Percentiles rank a stretch among this genome's conserved stretches.
Evolutionary conservation across 495 filamentous ascomycete species (phyloP).

Genomic region (Penicillium diatomitis): DNA sequence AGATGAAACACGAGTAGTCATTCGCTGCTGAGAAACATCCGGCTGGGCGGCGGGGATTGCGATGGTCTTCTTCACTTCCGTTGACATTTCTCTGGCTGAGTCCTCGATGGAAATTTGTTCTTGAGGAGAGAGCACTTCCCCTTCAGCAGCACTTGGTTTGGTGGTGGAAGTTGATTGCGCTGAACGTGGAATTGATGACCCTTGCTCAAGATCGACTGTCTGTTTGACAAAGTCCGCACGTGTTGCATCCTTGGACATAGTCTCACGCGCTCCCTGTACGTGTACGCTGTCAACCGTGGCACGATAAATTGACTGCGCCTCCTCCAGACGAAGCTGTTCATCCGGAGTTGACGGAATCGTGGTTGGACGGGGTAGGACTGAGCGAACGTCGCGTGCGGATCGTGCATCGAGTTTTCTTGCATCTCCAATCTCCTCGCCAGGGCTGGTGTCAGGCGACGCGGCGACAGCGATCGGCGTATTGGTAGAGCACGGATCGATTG

Average conservation of each 20-base stretch:
- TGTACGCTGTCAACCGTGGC: conserved; percentile 13
- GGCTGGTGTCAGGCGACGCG: conserved; percentile 34
- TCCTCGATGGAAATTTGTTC: conserved; percentile 4
- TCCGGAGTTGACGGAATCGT: conserved; percentile 37
- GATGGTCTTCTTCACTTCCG: conserved; percentile 9
- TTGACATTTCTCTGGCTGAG: conserved; percentile 3
- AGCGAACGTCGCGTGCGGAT: conserved; percentile 17
- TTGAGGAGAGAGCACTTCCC: conserved; percentile 11
- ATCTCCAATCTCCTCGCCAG: conserved; percentile 28
- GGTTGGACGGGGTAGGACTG: conserved; percentile 11
- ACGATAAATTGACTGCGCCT: conserved; percentile 34
- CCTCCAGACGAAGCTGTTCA: conserved; percentile 42
- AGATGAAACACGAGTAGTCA: conserved; percentile 56
- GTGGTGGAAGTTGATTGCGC: conserved; percentile 8
- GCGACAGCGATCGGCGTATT: conserved; percentile 31
- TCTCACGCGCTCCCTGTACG: conserved; percentile 16
- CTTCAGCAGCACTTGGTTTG: not conserved
- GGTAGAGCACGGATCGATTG: conserved; percentile 33
- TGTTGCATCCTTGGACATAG: conserved; percentile 18
- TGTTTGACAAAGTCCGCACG: conserved; percentile 9
- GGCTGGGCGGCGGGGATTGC: conserved; percentile 15
- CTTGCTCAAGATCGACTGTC: conserved; percentile 15
- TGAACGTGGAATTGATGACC: conserved; percentile 1
- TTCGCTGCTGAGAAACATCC: conserved; percentile 32
- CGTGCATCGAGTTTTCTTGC: conserved; percentile 13